These are phyloP conservation scores for Citrus reticulata DNA, from an alignment of 345 rosid genomes.

Conservation along the genomic window DNA sequence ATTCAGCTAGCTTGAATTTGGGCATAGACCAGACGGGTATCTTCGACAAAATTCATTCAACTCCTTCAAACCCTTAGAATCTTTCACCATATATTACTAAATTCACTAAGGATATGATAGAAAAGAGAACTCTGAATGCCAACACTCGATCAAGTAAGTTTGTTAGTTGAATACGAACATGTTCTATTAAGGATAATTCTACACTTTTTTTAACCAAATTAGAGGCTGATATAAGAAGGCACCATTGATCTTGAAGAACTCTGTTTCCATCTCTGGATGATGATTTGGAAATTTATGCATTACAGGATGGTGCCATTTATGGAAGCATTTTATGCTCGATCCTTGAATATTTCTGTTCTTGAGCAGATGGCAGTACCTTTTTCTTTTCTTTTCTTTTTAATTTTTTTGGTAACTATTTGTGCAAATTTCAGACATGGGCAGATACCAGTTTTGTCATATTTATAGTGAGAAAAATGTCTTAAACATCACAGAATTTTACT, in stretches of 20 bases:
- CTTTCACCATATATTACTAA: not conserved
- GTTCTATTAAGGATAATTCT: not conserved
- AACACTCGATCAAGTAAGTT: not conserved
- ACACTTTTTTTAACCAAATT: not conserved
- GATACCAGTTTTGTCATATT: not conserved
- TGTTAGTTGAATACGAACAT: not conserved
- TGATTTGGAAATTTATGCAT: not conserved
- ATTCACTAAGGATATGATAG: not conserved
- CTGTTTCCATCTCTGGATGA: not conserved
- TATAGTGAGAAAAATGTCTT: not conserved
- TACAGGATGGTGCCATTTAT: not conserved
- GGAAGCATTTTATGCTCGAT: not conserved
- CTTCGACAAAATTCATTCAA: constrained; percentile 27
- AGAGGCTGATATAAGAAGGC: not conserved
- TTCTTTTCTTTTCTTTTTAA: no score
- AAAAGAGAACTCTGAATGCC: not conserved
- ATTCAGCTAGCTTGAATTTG: constrained; percentile 12
- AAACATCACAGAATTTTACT: not conserved
- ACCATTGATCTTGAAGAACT: not conserved
- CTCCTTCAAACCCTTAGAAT: constrained; percentile 8
- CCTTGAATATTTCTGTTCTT: not conserved
- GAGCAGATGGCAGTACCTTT: not conserved
- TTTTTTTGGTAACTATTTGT: no score
- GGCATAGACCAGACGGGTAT: constrained; percentile 45
- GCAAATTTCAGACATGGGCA: not conserved